phyloP scores from a whole-genome alignment of 768 basidiomycete genomes.

The Naganishia antarctica region DNA sequence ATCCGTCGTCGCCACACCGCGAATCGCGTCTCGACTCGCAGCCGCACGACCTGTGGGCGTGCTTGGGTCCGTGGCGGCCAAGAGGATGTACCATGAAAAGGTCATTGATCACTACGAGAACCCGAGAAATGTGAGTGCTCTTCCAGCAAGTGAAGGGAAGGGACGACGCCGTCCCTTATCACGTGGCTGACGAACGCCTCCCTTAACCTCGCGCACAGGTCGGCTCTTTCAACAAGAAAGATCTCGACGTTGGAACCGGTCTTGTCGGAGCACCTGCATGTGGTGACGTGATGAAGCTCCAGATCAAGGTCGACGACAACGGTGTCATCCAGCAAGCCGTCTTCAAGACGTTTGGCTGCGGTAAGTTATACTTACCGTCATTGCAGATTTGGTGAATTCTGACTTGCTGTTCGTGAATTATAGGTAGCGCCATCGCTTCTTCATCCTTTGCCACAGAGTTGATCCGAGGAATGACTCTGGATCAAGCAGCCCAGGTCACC shows the following conservation, averaged over 20 bases:
- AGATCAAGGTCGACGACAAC: conserved; percentile 91
- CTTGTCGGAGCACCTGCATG: conserved; percentile 93
- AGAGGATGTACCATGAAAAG: conserved; percentile 85
- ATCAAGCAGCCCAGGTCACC: conserved; percentile 92
- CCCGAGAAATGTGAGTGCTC: conserved; percentile 79
- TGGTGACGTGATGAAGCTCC: conserved; percentile 98
- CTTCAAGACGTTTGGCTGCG: conserved; percentile 99
- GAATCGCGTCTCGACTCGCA: conserved; percentile 11
- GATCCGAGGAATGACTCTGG: conserved; percentile 86
- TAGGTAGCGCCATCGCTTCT: conserved; percentile 71
- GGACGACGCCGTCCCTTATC: too few species aligned
- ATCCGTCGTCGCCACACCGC: conserved; percentile 12
- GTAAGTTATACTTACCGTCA: conserved; percentile 55
- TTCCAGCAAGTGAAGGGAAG: too few species aligned
- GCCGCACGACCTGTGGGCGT: not conserved
- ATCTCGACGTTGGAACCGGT: conserved; percentile 88
- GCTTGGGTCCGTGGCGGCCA: conserved; percentile 22
- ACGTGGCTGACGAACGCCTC: not conserved
- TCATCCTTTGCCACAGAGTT: conserved; percentile 99
- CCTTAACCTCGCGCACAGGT: conserved; percentile 59
- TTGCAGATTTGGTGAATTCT: not conserved
- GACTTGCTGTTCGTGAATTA: not conserved
- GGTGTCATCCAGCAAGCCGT: conserved; percentile 89
- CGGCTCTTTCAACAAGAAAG: conserved; percentile 87
- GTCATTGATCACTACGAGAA: conserved; percentile 85